Conservation (phyloP, 768 basidiomycete species). For the Chalciporus piperatus region DNA sequence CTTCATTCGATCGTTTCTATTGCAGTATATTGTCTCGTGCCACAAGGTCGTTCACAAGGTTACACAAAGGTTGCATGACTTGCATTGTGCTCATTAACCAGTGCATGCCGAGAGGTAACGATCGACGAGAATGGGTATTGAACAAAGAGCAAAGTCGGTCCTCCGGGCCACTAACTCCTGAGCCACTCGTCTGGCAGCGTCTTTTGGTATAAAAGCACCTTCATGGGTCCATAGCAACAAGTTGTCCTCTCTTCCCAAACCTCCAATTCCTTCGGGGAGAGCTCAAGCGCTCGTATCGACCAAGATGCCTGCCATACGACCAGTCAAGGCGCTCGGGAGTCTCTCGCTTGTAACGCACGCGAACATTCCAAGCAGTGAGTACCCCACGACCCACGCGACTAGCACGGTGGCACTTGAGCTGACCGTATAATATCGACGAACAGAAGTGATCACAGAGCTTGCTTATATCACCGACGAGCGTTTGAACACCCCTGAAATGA, state of each 20-base stretch:
- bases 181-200: not conserved
- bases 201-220: constrained; percentile 11
- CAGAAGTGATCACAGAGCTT: constrained; percentile 27
- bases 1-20: not conserved
- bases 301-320: constrained; percentile 22
- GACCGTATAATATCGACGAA: not conserved
- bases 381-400: not conserved
- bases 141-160: constrained; percentile 7
- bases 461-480: constrained; percentile 21
- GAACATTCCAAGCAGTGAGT: constrained; percentile 27
- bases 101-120: constrained; percentile 3
- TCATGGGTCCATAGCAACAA: not conserved
- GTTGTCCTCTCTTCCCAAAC: not conserved
- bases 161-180: not conserved
- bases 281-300: not conserved
- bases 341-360: constrained; percentile 20
- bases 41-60: not conserved
- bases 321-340: constrained; percentile 18
- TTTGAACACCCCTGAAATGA: not conserved
- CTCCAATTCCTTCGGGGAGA: not conserved
- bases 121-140: not conserved
- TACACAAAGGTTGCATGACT: not conserved
- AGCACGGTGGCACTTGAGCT: not conserved
- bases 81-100: constrained; percentile 11
- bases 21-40: not conserved